Base-by-base conservation (phyloP, 2,329 filamentous ascomycete genomes). In the Lomentospora prolificans region DNA sequence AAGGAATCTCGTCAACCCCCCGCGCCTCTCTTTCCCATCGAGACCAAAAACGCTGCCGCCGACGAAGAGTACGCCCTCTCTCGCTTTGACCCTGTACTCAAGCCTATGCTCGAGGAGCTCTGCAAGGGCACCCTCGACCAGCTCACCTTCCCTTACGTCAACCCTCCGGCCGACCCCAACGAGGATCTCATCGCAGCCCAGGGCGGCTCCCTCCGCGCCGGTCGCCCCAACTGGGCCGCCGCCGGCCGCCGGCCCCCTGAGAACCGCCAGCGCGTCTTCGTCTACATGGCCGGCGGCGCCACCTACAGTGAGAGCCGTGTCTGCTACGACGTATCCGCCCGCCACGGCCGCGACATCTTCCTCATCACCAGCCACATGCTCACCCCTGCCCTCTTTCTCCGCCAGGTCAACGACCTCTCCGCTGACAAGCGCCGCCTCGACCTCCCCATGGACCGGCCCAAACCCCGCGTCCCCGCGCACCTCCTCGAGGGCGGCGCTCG, bases 151-250 rank as follows among this genome's bases (percentile, higher is more conserved):
- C 89, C 89, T 1, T 90, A 86, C 59, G 82, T 86, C 57, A 85
- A 87, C 58, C 85, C 86, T 3, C 84, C 86, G 4, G 70, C 84
- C 41, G 84, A 86, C 61, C 75, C 77, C 14, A 79, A 81, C 59
- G 79, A 81, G 57, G 81, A 85, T 58, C 71, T 81, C 36, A 64
- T 81, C 48, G 73, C 76, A 4, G 75, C 72, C 3, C 72, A 80
- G 25, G 79, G 88, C 61, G 82, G 87, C 10, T 97, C 92, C 12
- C 79, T 99, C 24, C 87, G 94, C 57, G 89, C 89, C 8, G 90
- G 90, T 14, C 95, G 96, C 64, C 94, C 92, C 1, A 96, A 91
- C 44, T 99, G 94, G 94, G 94, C 94, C 2, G 89, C 89, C 55
- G 86, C 88, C 8, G 85, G 90, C 46, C 79, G 86, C 50, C 81